phyloP scores from a whole-genome alignment of 1,284 basidiomycete species.

The Heterobasidion parviporum region DNA sequence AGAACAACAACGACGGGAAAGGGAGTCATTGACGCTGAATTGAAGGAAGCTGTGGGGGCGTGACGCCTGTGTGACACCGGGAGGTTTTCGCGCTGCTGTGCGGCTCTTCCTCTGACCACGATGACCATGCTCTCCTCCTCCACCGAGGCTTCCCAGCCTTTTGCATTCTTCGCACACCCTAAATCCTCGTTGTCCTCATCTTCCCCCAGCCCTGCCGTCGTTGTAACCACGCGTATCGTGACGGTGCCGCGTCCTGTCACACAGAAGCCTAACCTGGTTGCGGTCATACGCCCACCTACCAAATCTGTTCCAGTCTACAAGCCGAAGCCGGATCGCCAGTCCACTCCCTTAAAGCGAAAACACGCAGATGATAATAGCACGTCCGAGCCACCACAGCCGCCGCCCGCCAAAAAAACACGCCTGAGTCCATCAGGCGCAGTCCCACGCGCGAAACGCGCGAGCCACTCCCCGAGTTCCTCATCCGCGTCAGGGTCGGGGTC shows the following conservation, averaged over 20 bases:
- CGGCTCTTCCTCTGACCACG: not conserved
- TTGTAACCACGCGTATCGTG: conserved; percentile 20
- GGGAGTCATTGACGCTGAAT: not conserved
- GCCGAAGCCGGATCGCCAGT: not conserved
- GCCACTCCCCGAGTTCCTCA: conserved; percentile 8
- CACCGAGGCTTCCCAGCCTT: not conserved
- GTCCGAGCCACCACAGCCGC: not conserved
- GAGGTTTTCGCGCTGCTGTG: not conserved
- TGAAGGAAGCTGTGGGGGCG: not conserved
- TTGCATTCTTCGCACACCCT: conserved; percentile 21
- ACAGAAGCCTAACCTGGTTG: conserved; percentile 1
- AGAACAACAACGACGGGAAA: not conserved
- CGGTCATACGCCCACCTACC: not conserved
- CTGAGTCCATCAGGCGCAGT: conserved; percentile 6
- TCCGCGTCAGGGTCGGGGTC: conserved; percentile 27
- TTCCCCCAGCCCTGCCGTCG: conserved; percentile 12
- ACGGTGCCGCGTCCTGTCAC: conserved; percentile 12
- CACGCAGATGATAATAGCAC: not conserved
- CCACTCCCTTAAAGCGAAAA: conserved; percentile 4
- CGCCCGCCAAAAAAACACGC: conserved; percentile 6
- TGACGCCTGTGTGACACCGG: not conserved
- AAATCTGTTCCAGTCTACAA: conserved; percentile 3
- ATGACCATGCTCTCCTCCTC: conserved; percentile 1
- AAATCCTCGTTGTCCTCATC: conserved; percentile 10
- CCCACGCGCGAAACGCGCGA: conserved; percentile 4